These are phyloP conservation scores for Tribonema minus DNA, from an alignment of 108 stramenopile species.

Conservation along the genomic window DNA sequence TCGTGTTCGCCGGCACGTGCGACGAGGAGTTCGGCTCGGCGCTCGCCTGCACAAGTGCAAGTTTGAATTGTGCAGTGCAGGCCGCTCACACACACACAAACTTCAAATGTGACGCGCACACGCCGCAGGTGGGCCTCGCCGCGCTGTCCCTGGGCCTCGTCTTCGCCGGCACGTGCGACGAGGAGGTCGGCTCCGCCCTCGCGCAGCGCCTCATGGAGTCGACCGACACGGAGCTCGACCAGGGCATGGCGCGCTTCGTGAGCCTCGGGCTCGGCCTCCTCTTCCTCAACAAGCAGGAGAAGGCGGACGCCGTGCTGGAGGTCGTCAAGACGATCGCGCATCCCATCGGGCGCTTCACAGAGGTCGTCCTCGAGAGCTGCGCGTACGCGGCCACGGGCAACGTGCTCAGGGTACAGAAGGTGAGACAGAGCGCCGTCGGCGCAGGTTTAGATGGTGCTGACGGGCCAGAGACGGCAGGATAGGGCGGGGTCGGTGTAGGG, in stretches of 20 bases:
- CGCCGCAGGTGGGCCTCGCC: slow-evolving; percentile 48
- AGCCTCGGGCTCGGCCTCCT: slow-evolving; percentile 90
- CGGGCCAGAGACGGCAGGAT: too few species aligned
- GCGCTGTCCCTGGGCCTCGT: slow-evolving; percentile 92
- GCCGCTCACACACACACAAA: too few species aligned
- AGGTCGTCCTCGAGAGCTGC: slow-evolving; percentile 79
- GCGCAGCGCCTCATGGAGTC: slow-evolving; percentile 96
- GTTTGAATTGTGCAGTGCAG: too few species aligned
- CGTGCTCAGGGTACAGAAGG: slow-evolving; percentile 81
- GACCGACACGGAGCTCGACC: slow-evolving; percentile 89
- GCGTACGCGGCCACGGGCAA: slow-evolving; percentile 98
- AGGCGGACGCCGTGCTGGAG: slow-evolving; percentile 93
- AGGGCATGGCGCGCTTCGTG: slow-evolving; percentile 82
- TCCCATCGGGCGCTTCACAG: slow-evolving; percentile 85
- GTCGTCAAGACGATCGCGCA: slow-evolving; percentile 91
- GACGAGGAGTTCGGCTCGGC: slow-evolving; percentile 83
- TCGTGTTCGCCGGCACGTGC: slow-evolving; percentile 92
- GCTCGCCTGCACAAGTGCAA: too few species aligned
- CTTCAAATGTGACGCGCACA: too few species aligned
- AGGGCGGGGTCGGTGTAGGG: slow-evolving; percentile 94
- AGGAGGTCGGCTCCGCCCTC: slow-evolving; percentile 84
- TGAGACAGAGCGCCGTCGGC: not conserved
- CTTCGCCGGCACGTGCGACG: slow-evolving; percentile 91
- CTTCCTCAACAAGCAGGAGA: slow-evolving; percentile 89
- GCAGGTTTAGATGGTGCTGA: too few species aligned